A percentile compares a stretch with the other conserved stretches of the same genome.
Conservation (phyloP, 23 red algal species). For the Gracilaria domingensis region DNA sequence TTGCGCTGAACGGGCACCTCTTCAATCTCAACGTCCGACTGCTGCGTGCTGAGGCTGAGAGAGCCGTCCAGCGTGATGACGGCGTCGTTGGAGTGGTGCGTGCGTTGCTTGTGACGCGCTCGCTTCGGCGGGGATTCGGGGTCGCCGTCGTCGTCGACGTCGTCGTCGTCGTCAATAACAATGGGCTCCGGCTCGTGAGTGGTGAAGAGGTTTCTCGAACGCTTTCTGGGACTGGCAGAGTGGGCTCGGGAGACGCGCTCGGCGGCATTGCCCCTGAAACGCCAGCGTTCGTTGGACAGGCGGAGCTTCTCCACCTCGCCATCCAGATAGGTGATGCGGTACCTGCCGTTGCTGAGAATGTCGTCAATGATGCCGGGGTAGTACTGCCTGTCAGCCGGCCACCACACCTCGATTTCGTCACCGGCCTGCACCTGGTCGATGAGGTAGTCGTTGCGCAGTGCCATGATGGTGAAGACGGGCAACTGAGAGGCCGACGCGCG, state of each 20-base stretch:
- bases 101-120: not conserved
- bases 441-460: slow-evolving; percentile 38
- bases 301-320: slow-evolving; percentile 52
- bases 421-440: slow-evolving; percentile 46
- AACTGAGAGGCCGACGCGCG: not conserved
- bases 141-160: slow-evolving; percentile 32
- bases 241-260: slow-evolving; percentile 30
- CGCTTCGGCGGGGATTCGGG: slow-evolving; percentile 1
- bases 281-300: slow-evolving; percentile 54
- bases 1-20: not conserved
- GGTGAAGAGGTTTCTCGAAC: not conserved
- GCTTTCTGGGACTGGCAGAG: not conserved
- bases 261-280: slow-evolving; percentile 47
- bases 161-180: slow-evolving; percentile 29
- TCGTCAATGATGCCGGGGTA: slow-evolving; percentile 24
- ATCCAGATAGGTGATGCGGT: slow-evolving; percentile 62
- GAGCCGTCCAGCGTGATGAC: not conserved
- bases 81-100: slow-evolving; percentile 6
- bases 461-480: not conserved
- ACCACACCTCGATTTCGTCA: slow-evolving; percentile 63
- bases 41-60: slow-evolving; percentile 17
- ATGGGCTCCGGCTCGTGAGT: slow-evolving; percentile 19
- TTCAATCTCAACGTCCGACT: slow-evolving; percentile 29
- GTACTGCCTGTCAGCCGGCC: slow-evolving; percentile 54
- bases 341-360: not conserved